A percentile compares a stretch with the other conserved stretches of the same genome.
Evolutionary conservation across 352 stramenopile species (phyloP).

Genomic region (Phytophthora sp.): DNA sequence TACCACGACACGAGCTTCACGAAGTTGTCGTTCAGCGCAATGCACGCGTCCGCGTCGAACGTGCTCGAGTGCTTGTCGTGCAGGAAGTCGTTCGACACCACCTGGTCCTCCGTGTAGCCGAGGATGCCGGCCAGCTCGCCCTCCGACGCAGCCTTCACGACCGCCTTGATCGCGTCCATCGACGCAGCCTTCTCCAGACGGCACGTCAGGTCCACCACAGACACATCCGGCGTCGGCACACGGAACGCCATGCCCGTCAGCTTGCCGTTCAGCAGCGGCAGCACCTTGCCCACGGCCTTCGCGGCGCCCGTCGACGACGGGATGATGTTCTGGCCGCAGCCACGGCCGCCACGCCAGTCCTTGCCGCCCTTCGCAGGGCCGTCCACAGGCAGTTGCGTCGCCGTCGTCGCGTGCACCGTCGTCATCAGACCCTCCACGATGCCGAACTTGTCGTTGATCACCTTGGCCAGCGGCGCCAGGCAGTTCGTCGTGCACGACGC

Average conservation of each 20-base stretch:
- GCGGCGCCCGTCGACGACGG: slow-evolving; percentile 96
- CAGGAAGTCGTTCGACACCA: slow-evolving; percentile 98
- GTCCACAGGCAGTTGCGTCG: slow-evolving; percentile 97
- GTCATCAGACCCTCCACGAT: slow-evolving; percentile 99
- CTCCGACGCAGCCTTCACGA: slow-evolving; percentile 94
- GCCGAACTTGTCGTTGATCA: slow-evolving; percentile 98
- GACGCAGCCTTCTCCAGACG: slow-evolving; percentile 88
- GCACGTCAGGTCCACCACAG: slow-evolving; percentile 89
- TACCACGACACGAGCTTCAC: slow-evolving; percentile 99
- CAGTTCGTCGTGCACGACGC: slow-evolving; percentile 99
- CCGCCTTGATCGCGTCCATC: slow-evolving; percentile 98
- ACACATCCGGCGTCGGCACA: slow-evolving; percentile 89
- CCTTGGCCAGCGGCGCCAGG: slow-evolving; percentile 97
- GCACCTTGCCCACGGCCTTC: slow-evolving; percentile 76
- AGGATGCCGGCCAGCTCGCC: slow-evolving; percentile 95
- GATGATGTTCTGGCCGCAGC: slow-evolving; percentile 98
- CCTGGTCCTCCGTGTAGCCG: slow-evolving; percentile 97
- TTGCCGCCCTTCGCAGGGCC: slow-evolving; percentile 93
- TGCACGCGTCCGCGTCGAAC: slow-evolving; percentile 37
- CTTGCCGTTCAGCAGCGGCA: slow-evolving; percentile 93
- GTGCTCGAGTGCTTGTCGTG: slow-evolving; percentile 79
- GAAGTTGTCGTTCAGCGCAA: slow-evolving; percentile 95
- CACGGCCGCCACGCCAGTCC: slow-evolving; percentile 98
- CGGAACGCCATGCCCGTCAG: slow-evolving; percentile 93
- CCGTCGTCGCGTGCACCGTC: slow-evolving; percentile 98